Evolutionary conservation across 2,329 filamentous ascomycete genomes (phyloP).

Genomic region (Monosporascus sp.): DNA sequence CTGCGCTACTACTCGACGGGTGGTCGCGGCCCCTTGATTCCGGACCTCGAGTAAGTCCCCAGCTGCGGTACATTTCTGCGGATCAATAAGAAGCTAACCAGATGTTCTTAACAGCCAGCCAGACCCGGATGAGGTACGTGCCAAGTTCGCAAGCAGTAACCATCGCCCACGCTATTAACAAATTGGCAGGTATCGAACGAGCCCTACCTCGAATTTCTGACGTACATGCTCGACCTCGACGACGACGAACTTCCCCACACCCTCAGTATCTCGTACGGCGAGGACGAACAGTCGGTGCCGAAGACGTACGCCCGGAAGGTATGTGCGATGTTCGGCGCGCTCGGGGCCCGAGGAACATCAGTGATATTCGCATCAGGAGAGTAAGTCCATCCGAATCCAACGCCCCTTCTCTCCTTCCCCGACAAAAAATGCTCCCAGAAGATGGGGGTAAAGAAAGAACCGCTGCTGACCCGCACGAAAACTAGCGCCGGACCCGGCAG

Average conservation of each 20-base stretch:
- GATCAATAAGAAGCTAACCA: background rate
- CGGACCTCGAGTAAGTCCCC: conserved; percentile 35
- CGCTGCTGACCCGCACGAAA: conserved; percentile 1
- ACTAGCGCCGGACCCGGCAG: conserved; percentile 19
- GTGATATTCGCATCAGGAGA: conserved; percentile 24
- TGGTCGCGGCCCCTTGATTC: conserved; percentile 45
- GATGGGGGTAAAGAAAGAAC: background rate
- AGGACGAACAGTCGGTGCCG: conserved; percentile 22
- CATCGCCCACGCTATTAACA: background rate
- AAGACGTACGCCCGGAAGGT: conserved; percentile 19
- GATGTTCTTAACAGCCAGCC: conserved; percentile 12
- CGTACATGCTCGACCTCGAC: conserved; percentile 16
- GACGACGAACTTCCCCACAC: conserved; percentile 21
- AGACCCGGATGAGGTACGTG: conserved; percentile 8
- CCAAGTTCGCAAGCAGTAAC: background rate
- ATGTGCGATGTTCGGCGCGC: conserved; percentile 20
- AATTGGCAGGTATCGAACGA: conserved; percentile 11
- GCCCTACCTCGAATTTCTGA: conserved; percentile 23
- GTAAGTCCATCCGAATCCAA: conserved; percentile 7
- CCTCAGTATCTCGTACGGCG: conserved; percentile 19
- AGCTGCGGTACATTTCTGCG: background rate
- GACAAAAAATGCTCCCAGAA: too few species aligned
- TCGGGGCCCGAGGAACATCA: conserved; percentile 21
- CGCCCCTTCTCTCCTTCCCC: background rate
- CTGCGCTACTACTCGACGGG: conserved; percentile 50